phyloP scores from a whole-genome alignment of 1,139 yeast genomes.

The Hemisphaericaspora xylanilytica region DNA sequence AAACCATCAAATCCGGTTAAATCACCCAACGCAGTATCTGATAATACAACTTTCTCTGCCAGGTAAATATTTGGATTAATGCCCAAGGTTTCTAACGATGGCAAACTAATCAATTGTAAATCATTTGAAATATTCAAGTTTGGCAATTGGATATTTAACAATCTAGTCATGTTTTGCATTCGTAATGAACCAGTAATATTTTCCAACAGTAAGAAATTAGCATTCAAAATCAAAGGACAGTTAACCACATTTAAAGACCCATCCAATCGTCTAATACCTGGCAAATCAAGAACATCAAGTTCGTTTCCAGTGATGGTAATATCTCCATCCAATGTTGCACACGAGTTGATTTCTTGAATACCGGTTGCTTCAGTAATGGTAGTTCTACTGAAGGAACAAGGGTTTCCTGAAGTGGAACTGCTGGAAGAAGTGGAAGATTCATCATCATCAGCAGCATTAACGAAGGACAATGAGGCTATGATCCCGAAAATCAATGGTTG shows the following conservation, averaged over 20 bases:
- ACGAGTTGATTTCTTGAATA: constrained; percentile 32
- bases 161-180: constrained; percentile 41
- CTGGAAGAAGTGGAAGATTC: constrained; percentile 12
- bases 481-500: neutral
- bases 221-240: constrained; percentile 39
- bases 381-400: constrained; percentile 39
- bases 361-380: constrained; percentile 42
- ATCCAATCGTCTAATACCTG: constrained; percentile 30
- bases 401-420: constrained; percentile 14
- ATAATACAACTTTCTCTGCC: constrained; percentile 34
- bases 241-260: constrained; percentile 39
- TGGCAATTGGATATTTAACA: constrained; percentile 39
- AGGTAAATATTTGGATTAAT: constrained; percentile 37
- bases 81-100: constrained; percentile 40
- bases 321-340: constrained; percentile 43
- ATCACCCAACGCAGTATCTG: constrained; percentile 45
- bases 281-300: constrained; percentile 34
- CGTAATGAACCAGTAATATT: constrained; percentile 38
- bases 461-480: neutral
- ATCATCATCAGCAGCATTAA: constrained; percentile 15
- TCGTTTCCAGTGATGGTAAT: constrained; percentile 41
- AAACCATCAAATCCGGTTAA: constrained; percentile 38
- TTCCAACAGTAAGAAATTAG: constrained; percentile 31
- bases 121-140: constrained; percentile 29
- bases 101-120: constrained; percentile 42